Conservation (phyloP, 177 flowering plant genomes). For the Vitis hybrid region DNA sequence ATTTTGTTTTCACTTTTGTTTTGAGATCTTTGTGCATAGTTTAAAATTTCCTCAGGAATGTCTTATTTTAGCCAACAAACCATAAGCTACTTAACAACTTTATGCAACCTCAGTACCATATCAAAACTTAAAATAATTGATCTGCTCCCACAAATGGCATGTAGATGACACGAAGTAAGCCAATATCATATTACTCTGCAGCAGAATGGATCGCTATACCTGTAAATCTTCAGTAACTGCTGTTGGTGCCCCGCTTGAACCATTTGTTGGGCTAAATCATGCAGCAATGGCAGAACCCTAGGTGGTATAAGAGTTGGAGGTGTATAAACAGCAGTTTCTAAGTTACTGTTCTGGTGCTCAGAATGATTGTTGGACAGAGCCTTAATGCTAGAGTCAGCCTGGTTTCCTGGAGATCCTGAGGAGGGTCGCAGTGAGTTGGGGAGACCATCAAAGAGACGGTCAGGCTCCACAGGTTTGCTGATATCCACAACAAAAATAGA, state of each 20-base stretch:
- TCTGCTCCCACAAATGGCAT: background rate
- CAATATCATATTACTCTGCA: background rate
- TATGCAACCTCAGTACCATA: background rate
- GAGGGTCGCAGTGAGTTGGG: conserved; percentile 81
- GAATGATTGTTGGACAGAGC: conserved; percentile 35
- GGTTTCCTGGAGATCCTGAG: conserved; percentile 67
- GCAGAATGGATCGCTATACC: conserved; percentile 36
- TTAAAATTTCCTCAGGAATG: too few relatives aligned
- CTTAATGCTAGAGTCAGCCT: conserved; percentile 39
- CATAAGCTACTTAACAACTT: background rate
- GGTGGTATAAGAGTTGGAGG: conserved; percentile 94
- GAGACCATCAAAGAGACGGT: conserved; percentile 88
- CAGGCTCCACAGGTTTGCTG: conserved; percentile 98
- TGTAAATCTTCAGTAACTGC: conserved; percentile 68
- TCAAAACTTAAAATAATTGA: background rate
- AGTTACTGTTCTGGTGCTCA: conserved; percentile 40
- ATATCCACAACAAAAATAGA: conserved; percentile 4
- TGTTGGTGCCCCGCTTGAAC: conserved; percentile 85
- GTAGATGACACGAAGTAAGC: background rate
- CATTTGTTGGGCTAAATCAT: conserved; percentile 88
- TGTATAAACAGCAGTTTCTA: conserved; percentile 67
- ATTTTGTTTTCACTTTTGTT: too few relatives aligned
- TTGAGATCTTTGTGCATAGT: too few relatives aligned
- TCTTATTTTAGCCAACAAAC: background rate
- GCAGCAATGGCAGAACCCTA: conserved; percentile 77